Conservation (phyloP, 768 basidiomycete genomes). For the Boletales sp. region DNA sequence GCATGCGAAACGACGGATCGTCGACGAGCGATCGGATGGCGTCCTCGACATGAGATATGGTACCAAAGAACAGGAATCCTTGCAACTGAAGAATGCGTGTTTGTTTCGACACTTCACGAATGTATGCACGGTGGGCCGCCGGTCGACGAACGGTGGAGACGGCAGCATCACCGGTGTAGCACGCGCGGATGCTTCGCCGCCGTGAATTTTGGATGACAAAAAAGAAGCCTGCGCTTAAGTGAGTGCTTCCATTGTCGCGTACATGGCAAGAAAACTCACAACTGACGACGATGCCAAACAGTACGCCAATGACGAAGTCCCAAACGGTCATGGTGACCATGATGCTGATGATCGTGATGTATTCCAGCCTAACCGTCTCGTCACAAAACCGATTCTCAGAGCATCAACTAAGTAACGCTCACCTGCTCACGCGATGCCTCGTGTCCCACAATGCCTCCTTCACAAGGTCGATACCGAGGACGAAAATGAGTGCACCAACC, state of each 20-base stretch:
- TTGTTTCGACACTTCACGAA: conserved; percentile 90
- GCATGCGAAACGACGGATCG: conserved; percentile 62
- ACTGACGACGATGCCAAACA: conserved; percentile 89
- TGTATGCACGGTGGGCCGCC: conserved; percentile 80
- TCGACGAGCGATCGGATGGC: conserved; percentile 76
- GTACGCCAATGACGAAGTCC: conserved; percentile 92
- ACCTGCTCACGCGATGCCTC: conserved; percentile 78
- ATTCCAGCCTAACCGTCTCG: conserved; percentile 52
- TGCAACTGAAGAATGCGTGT: conserved; percentile 87
- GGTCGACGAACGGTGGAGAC: conserved; percentile 92
- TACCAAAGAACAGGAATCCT: conserved; percentile 93
- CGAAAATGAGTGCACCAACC: conserved; percentile 88
- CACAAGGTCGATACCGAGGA: conserved; percentile 89
- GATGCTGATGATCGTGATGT: conserved; percentile 80
- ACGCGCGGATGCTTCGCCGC: conserved; percentile 74
- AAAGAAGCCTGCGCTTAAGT: conserved; percentile 62
- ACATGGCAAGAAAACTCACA: conserved; percentile 45
- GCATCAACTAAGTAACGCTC: conserved; percentile 20
- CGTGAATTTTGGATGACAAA: conserved; percentile 97
- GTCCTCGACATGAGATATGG: conserved; percentile 86
- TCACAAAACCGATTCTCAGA: conserved; percentile 4
- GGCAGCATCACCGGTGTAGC: conserved; percentile 79
- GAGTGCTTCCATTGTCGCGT: not conserved
- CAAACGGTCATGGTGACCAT: conserved; percentile 90
- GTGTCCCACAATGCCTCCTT: conserved; percentile 99